phyloP scores from a whole-genome alignment of 257 asterid species.

The Ocimum tenuiflorum region DNA sequence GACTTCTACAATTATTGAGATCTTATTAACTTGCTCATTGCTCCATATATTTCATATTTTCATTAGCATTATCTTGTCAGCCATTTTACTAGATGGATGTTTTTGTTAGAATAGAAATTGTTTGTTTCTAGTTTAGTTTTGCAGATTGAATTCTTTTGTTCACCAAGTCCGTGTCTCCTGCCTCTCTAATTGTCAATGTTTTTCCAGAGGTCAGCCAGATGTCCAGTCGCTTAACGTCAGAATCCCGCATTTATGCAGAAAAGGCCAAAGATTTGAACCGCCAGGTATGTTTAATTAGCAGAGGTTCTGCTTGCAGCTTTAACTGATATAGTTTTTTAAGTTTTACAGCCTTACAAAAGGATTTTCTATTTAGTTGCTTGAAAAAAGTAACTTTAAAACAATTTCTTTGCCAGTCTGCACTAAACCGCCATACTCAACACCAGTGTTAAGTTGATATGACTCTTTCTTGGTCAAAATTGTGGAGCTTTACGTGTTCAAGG shows the following conservation, averaged over 20 bases:
- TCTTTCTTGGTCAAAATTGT: neutral
- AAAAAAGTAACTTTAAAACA: neutral
- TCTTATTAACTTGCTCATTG: neutral
- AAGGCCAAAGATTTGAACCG: slow-evolving; percentile 90
- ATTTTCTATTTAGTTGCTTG: neutral
- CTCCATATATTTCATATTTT: no score
- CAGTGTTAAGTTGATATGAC: no score
- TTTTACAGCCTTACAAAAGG: neutral
- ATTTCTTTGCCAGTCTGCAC: neutral
- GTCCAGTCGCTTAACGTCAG: slow-evolving; percentile 89
- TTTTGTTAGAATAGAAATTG: neutral
- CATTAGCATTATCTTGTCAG: no score
- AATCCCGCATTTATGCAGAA: slow-evolving; percentile 81
- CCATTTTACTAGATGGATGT: no score
- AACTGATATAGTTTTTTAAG: neutral
- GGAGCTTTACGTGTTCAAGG: neutral
- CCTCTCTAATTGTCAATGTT: neutral
- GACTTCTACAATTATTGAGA: neutral
- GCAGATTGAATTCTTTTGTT: neutral
- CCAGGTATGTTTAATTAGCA: slow-evolving; percentile 47
- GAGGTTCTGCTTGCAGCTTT: neutral
- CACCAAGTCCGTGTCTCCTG: neutral
- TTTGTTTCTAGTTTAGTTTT: slow-evolving; percentile 6
- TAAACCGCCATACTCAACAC: no score
- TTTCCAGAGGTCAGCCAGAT: slow-evolving; percentile 51